These are phyloP conservation scores for Nepenthes alata DNA, from an alignment of 179 eudicot species.

Conservation along the genomic window DNA sequence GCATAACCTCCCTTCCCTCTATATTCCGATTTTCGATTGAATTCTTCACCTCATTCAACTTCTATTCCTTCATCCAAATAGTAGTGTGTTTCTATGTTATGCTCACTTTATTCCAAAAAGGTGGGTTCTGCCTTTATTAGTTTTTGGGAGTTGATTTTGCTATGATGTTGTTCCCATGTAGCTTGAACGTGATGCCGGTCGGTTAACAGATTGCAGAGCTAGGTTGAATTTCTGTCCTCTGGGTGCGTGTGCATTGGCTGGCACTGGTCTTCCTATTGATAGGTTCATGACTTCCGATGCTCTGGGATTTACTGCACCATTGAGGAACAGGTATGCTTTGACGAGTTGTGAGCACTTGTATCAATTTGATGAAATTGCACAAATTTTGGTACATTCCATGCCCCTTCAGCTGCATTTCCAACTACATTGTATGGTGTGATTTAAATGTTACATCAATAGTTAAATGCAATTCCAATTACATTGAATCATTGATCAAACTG, in stretches of 20 bases:
- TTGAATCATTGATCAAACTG: too few relatives aligned
- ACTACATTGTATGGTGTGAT: too few relatives aligned
- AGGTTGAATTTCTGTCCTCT: constrained; percentile 87
- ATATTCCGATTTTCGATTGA: background rate
- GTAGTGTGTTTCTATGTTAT: background rate
- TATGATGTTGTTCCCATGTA: constrained; percentile 14
- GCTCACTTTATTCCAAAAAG: background rate
- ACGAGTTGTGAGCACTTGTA: background rate
- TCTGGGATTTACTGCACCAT: constrained; percentile 77
- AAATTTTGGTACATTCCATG: background rate
- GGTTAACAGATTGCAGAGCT: constrained; percentile 66
- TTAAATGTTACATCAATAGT: too few relatives aligned
- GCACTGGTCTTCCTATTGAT: constrained; percentile 95
- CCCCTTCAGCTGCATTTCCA: background rate
- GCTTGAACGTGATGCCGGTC: constrained; percentile 97
- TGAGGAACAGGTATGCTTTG: constrained; percentile 80
- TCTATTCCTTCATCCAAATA: background rate
- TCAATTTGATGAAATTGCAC: background rate
- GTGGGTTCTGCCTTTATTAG: background rate
- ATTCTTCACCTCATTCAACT: background rate
- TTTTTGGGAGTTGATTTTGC: background rate
- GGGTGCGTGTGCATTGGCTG: constrained; percentile 99
- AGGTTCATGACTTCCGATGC: constrained; percentile 90
- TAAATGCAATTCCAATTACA: too few relatives aligned
- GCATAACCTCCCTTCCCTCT: background rate